phyloP scores from a whole-genome alignment of 257 asterid genomes.

The Nicotiana paniculata region DNA sequence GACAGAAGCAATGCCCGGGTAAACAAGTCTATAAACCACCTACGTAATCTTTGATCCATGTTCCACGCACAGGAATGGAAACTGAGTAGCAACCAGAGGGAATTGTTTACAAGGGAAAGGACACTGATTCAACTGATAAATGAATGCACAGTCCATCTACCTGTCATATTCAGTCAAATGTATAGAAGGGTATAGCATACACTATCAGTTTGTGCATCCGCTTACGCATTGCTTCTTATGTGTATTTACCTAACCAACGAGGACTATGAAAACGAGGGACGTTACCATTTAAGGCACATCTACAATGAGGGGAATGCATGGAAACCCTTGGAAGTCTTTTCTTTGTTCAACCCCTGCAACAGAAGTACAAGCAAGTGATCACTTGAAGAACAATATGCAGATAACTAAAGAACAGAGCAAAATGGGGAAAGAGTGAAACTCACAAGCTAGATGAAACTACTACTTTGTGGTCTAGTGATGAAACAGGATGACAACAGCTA shows the following conservation, averaged over 20 bases:
- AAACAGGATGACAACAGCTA: constrained; percentile 1
- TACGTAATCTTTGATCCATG: background rate
- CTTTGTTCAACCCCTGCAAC: constrained; percentile 9
- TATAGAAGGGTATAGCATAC: background rate
- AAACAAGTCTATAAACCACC: background rate
- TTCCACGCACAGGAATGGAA: background rate
- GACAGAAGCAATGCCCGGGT: background rate
- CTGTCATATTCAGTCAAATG: background rate
- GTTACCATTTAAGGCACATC: constrained; percentile 13
- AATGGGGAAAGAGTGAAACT: constrained; percentile 9
- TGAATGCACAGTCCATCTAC: background rate
- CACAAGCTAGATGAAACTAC: constrained; percentile 17
- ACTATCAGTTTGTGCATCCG: background rate
- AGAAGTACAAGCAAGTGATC: background rate
- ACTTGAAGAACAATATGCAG: background rate
- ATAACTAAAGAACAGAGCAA: background rate
- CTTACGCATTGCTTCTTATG: background rate
- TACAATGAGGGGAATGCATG: background rate
- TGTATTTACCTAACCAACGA: background rate
- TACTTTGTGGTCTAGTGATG: background rate
- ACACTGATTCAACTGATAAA: background rate
- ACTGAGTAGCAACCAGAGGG: background rate
- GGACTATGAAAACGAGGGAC: background rate
- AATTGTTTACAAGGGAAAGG: constrained; percentile 2
- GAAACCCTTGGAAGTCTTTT: background rate